Conservation (phyloP, 2,329 filamentous ascomycete species). For the Akanthomyces uredinophilus region DNA sequence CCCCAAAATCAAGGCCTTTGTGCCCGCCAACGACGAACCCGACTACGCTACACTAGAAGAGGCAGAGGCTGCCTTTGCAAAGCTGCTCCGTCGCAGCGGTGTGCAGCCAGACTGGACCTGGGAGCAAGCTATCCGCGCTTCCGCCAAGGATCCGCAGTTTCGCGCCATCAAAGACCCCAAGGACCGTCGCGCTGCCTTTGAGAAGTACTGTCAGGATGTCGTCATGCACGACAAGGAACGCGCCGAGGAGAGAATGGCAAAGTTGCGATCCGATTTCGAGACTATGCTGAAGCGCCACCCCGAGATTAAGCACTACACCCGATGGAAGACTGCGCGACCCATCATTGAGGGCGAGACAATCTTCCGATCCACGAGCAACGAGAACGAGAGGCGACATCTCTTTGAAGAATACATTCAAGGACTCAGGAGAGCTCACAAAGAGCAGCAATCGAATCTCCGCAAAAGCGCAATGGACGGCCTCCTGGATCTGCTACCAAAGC, state of each 20-base stretch:
- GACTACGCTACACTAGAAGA: slow-evolving; percentile 79
- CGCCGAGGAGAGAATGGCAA: slow-evolving; percentile 86
- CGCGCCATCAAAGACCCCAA: slow-evolving; percentile 88
- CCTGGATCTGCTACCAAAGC: slow-evolving; percentile 67
- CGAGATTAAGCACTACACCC: slow-evolving; percentile 94
- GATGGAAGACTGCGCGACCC: slow-evolving; percentile 91
- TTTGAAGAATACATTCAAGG: slow-evolving; percentile 91
- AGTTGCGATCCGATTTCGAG: slow-evolving; percentile 88
- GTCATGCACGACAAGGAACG: slow-evolving; percentile 89
- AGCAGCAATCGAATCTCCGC: slow-evolving; percentile 66
- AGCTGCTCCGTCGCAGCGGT: slow-evolving; percentile 77
- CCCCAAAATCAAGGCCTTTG: slow-evolving; percentile 51
- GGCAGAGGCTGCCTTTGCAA: slow-evolving; percentile 88
- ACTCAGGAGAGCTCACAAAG: slow-evolving; percentile 73
- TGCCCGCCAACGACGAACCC: slow-evolving; percentile 63
- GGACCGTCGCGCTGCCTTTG: slow-evolving; percentile 84
- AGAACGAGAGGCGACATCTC: slow-evolving; percentile 79
- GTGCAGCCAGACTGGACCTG: slow-evolving; percentile 91
- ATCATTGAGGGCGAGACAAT: slow-evolving; percentile 95
- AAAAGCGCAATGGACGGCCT: slow-evolving; percentile 83
- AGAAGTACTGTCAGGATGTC: slow-evolving; percentile 90
- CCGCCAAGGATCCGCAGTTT: slow-evolving; percentile 88
- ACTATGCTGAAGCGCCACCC: slow-evolving; percentile 95
- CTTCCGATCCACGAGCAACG: slow-evolving; percentile 84
- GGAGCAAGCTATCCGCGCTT: slow-evolving; percentile 80